phyloP scores from a whole-genome alignment of 2,329 filamentous ascomycete species.

The Metarhizium album region DNA sequence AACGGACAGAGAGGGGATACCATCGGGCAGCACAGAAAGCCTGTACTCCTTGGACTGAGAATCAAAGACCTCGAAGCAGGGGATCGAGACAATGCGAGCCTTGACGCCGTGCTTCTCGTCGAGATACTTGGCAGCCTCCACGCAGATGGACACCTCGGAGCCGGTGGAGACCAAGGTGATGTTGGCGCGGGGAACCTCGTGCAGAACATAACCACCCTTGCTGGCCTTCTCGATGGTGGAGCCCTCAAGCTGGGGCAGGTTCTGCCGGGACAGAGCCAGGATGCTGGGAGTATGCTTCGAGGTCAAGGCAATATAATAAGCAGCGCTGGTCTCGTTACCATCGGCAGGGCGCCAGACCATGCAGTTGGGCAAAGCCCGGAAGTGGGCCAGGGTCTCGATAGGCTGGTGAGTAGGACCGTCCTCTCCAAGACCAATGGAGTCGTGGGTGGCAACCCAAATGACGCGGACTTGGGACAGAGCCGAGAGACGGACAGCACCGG shows the following conservation, averaged over 20 bases:
- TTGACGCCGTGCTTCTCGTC: slow-evolving; percentile 79
- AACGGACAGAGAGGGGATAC: slow-evolving; percentile 83
- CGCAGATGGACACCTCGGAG: slow-evolving; percentile 87
- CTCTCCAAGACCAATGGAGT: slow-evolving; percentile 98
- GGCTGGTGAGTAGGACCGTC: slow-evolving; percentile 98
- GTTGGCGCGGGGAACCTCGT: slow-evolving; percentile 73
- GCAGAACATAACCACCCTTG: slow-evolving; percentile 91
- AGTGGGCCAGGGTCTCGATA: slow-evolving; percentile 95
- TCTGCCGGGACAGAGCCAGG: slow-evolving; percentile 91
- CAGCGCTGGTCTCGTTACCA: slow-evolving; percentile 94
- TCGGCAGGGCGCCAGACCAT: slow-evolving; percentile 99
- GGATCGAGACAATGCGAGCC: slow-evolving; percentile 88
- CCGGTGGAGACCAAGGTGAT: slow-evolving; percentile 90
- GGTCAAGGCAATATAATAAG: slow-evolving; percentile 91
- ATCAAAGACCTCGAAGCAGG: slow-evolving; percentile 96
- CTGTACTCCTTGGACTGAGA: slow-evolving; percentile 89
- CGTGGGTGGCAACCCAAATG: slow-evolving; percentile 96
- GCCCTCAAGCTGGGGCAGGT: slow-evolving; percentile 93
- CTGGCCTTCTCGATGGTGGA: slow-evolving; percentile 79
- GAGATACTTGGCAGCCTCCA: slow-evolving; percentile 87
- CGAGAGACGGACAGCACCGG: slow-evolving; percentile 88
- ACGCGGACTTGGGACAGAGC: slow-evolving; percentile 81
- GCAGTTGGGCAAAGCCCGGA: slow-evolving; percentile 96
- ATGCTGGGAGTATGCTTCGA: slow-evolving; percentile 86
- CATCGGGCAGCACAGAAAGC: slow-evolving; percentile 84